Conservation (phyloP, 2,329 filamentous ascomycete species). For the Diaporthe citrichinensis region DNA sequence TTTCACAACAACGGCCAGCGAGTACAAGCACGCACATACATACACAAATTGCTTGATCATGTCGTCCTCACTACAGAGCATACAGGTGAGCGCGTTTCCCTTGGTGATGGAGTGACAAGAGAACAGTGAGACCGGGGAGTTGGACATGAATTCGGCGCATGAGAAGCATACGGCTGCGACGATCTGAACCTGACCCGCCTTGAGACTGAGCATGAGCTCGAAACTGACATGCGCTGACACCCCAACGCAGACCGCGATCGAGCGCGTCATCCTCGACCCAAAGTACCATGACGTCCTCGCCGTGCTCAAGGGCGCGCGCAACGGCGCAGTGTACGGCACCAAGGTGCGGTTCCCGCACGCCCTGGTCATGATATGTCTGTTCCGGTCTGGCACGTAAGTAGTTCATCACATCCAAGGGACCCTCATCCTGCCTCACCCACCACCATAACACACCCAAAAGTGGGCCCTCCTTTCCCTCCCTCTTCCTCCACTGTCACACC, state of each 20-base stretch:
- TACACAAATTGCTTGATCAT: slow-evolving; percentile 16
- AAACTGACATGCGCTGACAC: slow-evolving; percentile 7
- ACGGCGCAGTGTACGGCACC: slow-evolving; percentile 95
- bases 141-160: background rate
- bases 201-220: background rate
- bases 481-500: background rate
- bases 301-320: slow-evolving; percentile 92
- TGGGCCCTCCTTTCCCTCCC: slow-evolving; percentile 10
- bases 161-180: background rate
- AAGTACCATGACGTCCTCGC: slow-evolving; percentile 87
- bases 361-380: slow-evolving; percentile 97
- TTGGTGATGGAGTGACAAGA: background rate
- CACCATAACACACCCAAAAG: background rate
- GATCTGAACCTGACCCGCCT: background rate
- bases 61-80: slow-evolving; percentile 35
- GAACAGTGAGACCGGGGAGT: background rate
- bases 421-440: slow-evolving; percentile 19
- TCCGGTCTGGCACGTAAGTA: slow-evolving; percentile 89
- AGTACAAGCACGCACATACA: background rate
- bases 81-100: slow-evolving; percentile 35
- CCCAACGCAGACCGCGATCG: slow-evolving; percentile 72
- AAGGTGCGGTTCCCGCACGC: slow-evolving; percentile 99
- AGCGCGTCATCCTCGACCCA: slow-evolving; percentile 85
- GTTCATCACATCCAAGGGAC: slow-evolving; percentile 18
- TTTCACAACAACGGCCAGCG: background rate